Base-by-base conservation (phyloP, 148 eudicot genomes). In the Limonium bicolor region DNA sequence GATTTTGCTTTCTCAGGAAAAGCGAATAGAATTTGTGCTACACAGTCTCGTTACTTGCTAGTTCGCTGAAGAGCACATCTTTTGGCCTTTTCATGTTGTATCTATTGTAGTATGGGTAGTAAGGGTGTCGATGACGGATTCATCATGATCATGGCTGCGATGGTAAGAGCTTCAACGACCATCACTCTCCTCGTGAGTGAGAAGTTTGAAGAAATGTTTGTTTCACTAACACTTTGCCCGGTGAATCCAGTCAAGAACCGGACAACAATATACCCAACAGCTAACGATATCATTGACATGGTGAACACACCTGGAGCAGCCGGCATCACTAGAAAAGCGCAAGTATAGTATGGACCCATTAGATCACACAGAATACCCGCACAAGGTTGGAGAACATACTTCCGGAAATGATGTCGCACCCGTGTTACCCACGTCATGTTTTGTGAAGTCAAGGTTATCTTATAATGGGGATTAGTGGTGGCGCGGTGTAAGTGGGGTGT, bases 211-310 rank as follows among this genome's bases (percentile, higher is more conserved):
- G n/a, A n/a, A n/a, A n/a, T n/a, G n/a, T n/a, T n/a, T n/a, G n/a
- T n/a, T n/a, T n/a, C n/a, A n/a, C n/a, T n/a, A 10, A 41, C 21
- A 4, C 27, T 41, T 26, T 15, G 27, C 16, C 21, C 27, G 8
- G 46, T 12, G 46, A 41, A 41, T 4, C 46, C 46, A 2, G 27
- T 41, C 27, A 41, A 41, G 46, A 41, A 41, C 6, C 46, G 24
- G 13, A 25, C 43, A 12, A 39, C 4, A 13, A 39, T 22, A 25
- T 7, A 39, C 23, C 23, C 43, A 2, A 39, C 1, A 2, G 43
- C 23, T 5, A 25, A 20, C 23, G 19, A 8, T n/a, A 39, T 20
- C 13, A 20, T 9, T 22, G 43, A 22, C n/a, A 25, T 39, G 4
- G 21, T 22, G 43, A 18, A 39, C n/a, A 39, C 43, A 3, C 23